Base-by-base conservation (phyloP, 306 rosid species). In the Comarum palustre region DNA sequence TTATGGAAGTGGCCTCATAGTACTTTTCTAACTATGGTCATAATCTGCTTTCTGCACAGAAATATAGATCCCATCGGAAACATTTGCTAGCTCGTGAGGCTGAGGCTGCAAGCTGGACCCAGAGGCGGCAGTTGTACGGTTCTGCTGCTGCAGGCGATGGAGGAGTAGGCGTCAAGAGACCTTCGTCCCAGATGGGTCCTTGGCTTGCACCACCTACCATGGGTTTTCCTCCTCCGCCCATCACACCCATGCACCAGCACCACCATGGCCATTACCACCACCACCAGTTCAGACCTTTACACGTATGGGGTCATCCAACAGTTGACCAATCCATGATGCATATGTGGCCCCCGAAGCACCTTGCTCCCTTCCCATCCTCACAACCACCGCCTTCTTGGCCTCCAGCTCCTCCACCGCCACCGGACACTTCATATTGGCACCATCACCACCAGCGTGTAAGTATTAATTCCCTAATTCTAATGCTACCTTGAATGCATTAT, bases 221-320 rank as follows among this genome's bases (percentile, higher is more conserved):
- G 74, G 92, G 95, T 16, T 94, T 86, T 64, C 96, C 94, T 73
- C 87, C 91, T 73, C 87, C 91, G 70, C 87, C 90, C 20, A 74
- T 81, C 57, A 68, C 74, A 22, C 81, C 89, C 52, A 72, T 57
- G 43, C 75, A 55, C 29, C 77, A 46, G 27, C 27, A 6, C 59
- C 82, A 54, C 1, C 22, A 22, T 36, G 74, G 15, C 47, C 80
- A n/a, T 51, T 82, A 74, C 77, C 89, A 82, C 78, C 84, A 74
- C 77, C 89, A 82, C 78, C 89, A 89, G 74, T 89, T 85, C 68
- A 86, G 96, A 79, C 92, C 96, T n/a, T 68, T 94, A 16, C 97
- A 94, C 73, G 98, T 91, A 19, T 94, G 98, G 98, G 98, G 98
- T 15, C 98, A 93, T 77, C 98, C 98, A 8, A 55, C 86, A 2